Percentiles rank a stretch among this genome's conserved stretches.
Conservation (phyloP, 1,284 basidiomycete genomes). For the Anthracocystis panici-leucophaei region DNA sequence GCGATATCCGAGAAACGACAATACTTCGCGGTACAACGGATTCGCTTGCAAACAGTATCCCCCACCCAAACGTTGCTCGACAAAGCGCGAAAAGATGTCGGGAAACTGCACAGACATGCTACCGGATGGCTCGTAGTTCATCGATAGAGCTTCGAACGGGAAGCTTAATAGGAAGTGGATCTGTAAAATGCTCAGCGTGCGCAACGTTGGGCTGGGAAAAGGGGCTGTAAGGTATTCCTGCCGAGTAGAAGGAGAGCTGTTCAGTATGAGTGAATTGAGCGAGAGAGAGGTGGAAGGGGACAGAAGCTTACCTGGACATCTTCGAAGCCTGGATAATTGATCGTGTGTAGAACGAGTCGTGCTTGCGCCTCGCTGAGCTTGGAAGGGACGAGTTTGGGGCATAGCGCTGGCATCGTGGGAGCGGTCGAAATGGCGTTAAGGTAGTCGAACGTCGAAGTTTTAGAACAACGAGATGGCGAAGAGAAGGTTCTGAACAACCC, state of each 20-base stretch:
- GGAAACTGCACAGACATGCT: slow-evolving; percentile 7
- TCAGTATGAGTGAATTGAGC: neutral
- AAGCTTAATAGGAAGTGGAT: slow-evolving; percentile 42
- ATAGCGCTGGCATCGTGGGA: slow-evolving; percentile 15
- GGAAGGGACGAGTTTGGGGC: slow-evolving; percentile 19
- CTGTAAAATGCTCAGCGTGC: slow-evolving; percentile 32
- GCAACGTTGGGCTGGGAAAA: slow-evolving; percentile 19
- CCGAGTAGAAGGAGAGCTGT: neutral
- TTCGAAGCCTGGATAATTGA: slow-evolving; percentile 30
- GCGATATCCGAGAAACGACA: slow-evolving; percentile 24
- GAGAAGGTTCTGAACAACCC: too few species aligned
- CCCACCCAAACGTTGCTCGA: slow-evolving; percentile 15
- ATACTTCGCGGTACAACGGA: slow-evolving; percentile 31
- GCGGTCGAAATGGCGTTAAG: neutral
- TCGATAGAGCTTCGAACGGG: slow-evolving; percentile 44
- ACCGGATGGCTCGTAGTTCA: slow-evolving; percentile 42
- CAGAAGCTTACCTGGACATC: slow-evolving; percentile 4
- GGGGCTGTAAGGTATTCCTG: neutral
- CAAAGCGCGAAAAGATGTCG: slow-evolving; percentile 26
- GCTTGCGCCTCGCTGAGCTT: slow-evolving; percentile 25
- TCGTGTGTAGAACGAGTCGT: slow-evolving; percentile 25
- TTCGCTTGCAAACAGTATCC: slow-evolving; percentile 55
- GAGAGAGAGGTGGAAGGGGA: neutral
- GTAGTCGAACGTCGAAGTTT: neutral
- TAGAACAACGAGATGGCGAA: neutral